These are phyloP conservation scores for Chlamydomonas sphaeroides DNA, from an alignment of 139 green algal species.

Conservation along the genomic window DNA sequence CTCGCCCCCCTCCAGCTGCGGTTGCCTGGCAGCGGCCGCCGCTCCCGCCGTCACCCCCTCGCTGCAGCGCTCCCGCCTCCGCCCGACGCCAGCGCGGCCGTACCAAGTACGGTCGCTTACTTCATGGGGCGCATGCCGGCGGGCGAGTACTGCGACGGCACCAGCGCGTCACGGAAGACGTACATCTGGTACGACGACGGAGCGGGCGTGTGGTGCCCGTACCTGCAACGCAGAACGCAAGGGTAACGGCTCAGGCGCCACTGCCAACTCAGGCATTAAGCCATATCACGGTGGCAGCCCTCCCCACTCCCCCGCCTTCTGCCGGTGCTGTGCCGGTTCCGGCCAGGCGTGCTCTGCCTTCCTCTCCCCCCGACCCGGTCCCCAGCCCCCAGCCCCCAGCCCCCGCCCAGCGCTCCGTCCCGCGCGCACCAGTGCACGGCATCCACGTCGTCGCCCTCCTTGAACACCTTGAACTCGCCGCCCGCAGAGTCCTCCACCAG, in stretches of 20 bases:
- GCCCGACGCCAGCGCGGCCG: too few relatives aligned
- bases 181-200: conserved; percentile 48
- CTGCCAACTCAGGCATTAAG: too few relatives aligned
- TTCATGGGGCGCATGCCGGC: conserved; percentile 39
- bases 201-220: conserved; percentile 48
- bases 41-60: neutral
- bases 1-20: neutral
- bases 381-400: too few relatives aligned
- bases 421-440: conserved; percentile 51
- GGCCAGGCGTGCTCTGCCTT: too few relatives aligned
- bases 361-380: neutral
- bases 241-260: too few relatives aligned
- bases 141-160: conserved; percentile 56
- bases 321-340: too few relatives aligned
- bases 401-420: neutral
- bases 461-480: conserved; percentile 52
- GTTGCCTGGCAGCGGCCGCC: neutral
- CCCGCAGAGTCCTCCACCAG: conserved; percentile 47
- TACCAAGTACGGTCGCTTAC: too few relatives aligned
- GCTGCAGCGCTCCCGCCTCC: too few relatives aligned
- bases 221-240: too few relatives aligned
- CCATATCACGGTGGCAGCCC: too few relatives aligned
- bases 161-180: conserved; percentile 55
- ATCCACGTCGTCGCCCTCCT: conserved; percentile 48
- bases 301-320: too few relatives aligned